Evolutionary conservation across 305 asterid genomes (phyloP).

Genomic region (Rubia peregrina): DNA sequence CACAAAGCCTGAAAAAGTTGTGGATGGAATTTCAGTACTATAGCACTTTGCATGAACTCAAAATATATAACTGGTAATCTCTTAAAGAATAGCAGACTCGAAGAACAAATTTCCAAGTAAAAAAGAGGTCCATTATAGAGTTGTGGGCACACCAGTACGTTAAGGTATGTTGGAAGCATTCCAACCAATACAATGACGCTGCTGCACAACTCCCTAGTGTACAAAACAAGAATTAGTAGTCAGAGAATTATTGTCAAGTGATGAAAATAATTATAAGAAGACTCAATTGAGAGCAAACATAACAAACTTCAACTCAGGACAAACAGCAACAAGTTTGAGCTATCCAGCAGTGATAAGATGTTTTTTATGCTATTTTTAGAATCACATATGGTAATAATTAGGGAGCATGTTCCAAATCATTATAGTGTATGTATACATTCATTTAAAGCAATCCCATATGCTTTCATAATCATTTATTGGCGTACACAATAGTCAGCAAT

Average conservation of each 20-base stretch:
- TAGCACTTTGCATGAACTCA: neutral
- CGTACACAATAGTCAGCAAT: neutral
- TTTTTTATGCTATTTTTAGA: neutral
- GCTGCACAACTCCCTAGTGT: slow-evolving; percentile 70
- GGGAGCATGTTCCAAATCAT: neutral
- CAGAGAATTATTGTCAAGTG: neutral
- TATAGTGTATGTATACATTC: neutral
- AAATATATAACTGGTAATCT: neutral
- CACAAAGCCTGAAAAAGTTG: slow-evolving; percentile 59
- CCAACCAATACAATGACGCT: slow-evolving; percentile 66
- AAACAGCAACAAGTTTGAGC: neutral
- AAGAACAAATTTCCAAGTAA: neutral
- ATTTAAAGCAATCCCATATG: neutral
- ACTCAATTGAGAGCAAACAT: neutral
- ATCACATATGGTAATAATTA: neutral
- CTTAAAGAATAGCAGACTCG: neutral
- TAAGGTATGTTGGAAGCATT: slow-evolving; percentile 84
- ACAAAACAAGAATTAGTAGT: slow-evolving; percentile 18
- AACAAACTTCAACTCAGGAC: neutral
- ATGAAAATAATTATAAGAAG: neutral
- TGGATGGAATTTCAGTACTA: slow-evolving; percentile 1
- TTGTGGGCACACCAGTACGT: slow-evolving; percentile 65
- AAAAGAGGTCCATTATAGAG: slow-evolving; percentile 13
- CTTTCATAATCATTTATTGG: neutral
- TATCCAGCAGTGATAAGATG: neutral